These are phyloP conservation scores for Coemansia sp. DNA, from an alignment of 192 early-diverging fungal species.

Conservation along the genomic window DNA sequence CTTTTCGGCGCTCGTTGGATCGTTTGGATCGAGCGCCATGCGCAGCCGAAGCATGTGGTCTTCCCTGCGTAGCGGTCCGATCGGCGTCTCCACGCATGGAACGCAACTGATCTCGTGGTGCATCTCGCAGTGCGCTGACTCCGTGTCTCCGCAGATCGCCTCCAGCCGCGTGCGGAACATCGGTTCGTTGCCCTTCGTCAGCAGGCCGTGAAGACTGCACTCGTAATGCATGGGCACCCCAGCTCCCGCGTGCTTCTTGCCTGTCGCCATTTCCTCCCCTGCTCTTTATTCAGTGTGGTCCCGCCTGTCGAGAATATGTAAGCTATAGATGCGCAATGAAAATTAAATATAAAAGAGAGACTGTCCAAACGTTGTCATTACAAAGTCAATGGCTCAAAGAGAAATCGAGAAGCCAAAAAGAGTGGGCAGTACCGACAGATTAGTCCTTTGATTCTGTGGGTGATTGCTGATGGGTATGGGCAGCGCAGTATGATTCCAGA, in stretches of 20 bases:
- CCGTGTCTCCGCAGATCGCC: conserved; percentile 66
- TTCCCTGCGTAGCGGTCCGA: conserved; percentile 71
- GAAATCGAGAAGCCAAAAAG: no score
- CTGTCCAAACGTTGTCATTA: no score
- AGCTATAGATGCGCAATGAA: no score
- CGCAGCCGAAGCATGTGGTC: conserved; percentile 69
- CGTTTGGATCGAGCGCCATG: conserved; percentile 51
- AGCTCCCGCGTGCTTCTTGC: conserved; percentile 37
- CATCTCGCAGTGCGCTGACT: conserved; percentile 57
- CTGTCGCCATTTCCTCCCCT: conserved; percentile 29
- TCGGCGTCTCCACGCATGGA: conserved; percentile 67
- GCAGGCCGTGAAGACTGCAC: conserved; percentile 61
- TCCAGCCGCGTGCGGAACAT: conserved; percentile 65
- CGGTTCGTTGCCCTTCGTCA: conserved; percentile 50
- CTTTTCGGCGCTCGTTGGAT: conserved; percentile 40
- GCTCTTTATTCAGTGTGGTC: background rate
- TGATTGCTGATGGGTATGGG: no score
- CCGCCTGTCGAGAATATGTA: no score
- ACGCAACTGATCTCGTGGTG: conserved; percentile 71
- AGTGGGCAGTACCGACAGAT: no score
- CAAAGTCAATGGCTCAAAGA: no score
- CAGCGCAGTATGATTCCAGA: no score
- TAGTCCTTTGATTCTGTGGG: no score
- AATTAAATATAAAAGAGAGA: no score
- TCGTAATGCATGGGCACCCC: conserved; percentile 53